Base-by-base conservation (phyloP, 2,329 filamentous ascomycete species). In the Didymella exigua region DNA sequence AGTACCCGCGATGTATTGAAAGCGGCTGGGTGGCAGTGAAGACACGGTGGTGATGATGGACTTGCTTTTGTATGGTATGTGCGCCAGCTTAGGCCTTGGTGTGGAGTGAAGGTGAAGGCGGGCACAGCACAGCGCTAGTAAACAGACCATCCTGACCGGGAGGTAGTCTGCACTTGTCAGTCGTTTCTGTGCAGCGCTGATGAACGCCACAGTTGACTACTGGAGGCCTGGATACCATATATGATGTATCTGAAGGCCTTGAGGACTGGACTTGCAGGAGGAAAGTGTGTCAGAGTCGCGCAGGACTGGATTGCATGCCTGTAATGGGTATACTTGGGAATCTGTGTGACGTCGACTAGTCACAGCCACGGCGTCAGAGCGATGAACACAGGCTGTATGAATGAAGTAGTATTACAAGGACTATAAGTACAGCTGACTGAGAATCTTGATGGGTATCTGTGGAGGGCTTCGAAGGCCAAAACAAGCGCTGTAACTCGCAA, bases 381-480 rank as follows among this genome's bases (percentile, higher is more conserved):
- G 10, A 13, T 3, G 14, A 19, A 30, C 1, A 41, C 18, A 33
- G 26, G 3, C 0, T 33, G 26, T 8, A 11, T 23, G 1, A 19
- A 31, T 40, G 27, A 27, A 19, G 16, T 47, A 36, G 18, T 47
- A 55, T 55, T 55, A 55, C 52, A 50, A 50, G 13, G 52, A 43
- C 24, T 50, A 54, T 37, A 18, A n/a, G 33, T 49, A 46, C 40
- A 45, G 1, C 23, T 8, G 41, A 44, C 24, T 21, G 3, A 18
- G 26, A 29, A 50, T 50, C 36, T 46, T 55, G 41, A 50, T 37
- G 46, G 52, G 52, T 55, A 55, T 55, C 41, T 50, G 46, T 50
- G 29, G 34, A 13, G 36, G n/a, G 31, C 36, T 18, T 38, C 21
- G 6, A 44, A n/a, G 52, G 36, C 27, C 41, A 46, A 49, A 31